Conservation (phyloP, 2,329 filamentous ascomycete species). For the Colletotrichum sp. region DNA sequence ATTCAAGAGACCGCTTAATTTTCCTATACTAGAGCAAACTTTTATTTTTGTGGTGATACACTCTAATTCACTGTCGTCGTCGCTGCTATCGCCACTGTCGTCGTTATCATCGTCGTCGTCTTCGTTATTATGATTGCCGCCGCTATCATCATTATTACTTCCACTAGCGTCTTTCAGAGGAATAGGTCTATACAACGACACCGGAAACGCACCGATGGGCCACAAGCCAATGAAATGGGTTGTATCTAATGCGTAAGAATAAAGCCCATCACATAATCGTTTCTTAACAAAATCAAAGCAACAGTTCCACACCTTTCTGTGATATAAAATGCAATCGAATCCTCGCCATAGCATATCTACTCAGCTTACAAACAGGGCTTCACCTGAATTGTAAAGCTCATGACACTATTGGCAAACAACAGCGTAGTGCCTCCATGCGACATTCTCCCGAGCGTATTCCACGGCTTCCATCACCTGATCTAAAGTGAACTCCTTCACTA, state of each 20-base stretch:
- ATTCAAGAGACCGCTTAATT: neutral
- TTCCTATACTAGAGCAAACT: fast-evolving
- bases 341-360: neutral
- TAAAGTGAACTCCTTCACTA: neutral
- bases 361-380: neutral
- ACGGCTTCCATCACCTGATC: neutral
- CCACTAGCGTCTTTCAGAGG: too few relatives aligned
- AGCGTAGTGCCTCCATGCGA: neutral
- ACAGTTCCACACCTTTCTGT: neutral
- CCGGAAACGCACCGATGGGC: fast-evolving
- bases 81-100: too few relatives aligned
- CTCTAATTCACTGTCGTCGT: fast-evolving
- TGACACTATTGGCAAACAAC: neutral
- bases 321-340: too few relatives aligned
- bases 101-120: too few relatives aligned
- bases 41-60: neutral
- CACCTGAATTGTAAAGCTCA: neutral
- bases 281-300: neutral
- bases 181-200: too few relatives aligned
- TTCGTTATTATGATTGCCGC: too few relatives aligned
- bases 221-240: too few relatives aligned
- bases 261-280: neutral
- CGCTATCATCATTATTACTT: too few relatives aligned
- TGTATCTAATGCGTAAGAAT: neutral
- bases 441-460: neutral